Base-by-base conservation (phyloP, 352 stramenopile genomes). In the Globisporangium viniferum region DNA sequence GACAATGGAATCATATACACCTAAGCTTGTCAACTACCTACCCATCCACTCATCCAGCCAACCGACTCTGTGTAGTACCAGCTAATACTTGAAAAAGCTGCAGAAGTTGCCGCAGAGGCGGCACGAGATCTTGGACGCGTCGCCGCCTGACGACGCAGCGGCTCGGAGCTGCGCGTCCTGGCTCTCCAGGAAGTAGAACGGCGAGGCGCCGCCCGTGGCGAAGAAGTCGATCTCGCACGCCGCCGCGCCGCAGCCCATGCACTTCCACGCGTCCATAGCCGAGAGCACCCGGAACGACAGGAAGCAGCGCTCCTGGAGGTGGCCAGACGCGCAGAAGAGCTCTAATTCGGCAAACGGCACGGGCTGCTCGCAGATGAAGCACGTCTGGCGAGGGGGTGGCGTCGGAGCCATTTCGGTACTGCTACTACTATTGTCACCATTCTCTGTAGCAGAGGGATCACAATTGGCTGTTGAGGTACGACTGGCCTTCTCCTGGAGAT, bases 261-360 rank as follows among this genome's bases (percentile, higher is more conserved):
- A 95, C 59, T 93, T 93, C 85, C 85, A 95, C 48, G 82, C 75
- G 58, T 91, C 82, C 75, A 90, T 87, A 2, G 79, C 78, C 29
- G 79, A 65, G 29, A 95, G 75, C 10, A 80, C 80, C 61, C 80
- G 78, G 48, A 93, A 93, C 35, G 84, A 93, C 24, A 93, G 65
- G 48, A 93, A 95, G 59, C 87, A 93, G 14, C 87, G 77, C 51
- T 93, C 84, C 55, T 91, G 71, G n/a, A 76, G 69, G 67, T 95
- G 87, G 4, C 81, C 77, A 3, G 80, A 77, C 31, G 76, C 73
- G 61, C 87, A 95, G 20, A 72, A 72, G 35, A 88, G 70, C 56
- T 88, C 80, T 5, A 92, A 74, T 59, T 93, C 84, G 46, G 73
- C 73, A 71, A 88, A 92, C 24, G 75, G 82, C 39, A 91, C 81